Conservation (phyloP, 495 filamentous ascomycete genomes). For the Annulohypoxylon bovei region DNA sequence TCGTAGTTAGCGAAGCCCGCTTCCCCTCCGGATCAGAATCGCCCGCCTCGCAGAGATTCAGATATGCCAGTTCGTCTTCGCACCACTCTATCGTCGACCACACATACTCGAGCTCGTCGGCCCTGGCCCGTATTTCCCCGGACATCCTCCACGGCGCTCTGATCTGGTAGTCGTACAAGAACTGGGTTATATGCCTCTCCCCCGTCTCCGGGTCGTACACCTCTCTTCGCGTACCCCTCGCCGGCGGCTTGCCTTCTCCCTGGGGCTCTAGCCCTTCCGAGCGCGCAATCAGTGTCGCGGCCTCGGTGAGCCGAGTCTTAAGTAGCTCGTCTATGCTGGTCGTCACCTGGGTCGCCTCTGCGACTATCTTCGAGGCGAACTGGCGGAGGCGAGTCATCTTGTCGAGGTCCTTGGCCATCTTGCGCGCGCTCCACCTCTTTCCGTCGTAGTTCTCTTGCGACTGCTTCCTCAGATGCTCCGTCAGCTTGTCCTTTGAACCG, state of each 20-base stretch:
- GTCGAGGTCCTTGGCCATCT: neutral
- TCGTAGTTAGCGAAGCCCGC: neutral
- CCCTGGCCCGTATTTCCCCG: neutral
- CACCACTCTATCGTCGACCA: neutral
- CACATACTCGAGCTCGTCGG: slow-evolving; percentile 7
- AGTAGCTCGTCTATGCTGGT: neutral
- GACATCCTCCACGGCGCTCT: neutral
- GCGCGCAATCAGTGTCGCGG: neutral
- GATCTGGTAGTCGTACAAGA: neutral
- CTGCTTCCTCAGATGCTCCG: neutral
- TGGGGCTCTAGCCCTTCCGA: neutral
- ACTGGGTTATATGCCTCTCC: neutral
- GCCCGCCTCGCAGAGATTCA: slow-evolving; percentile 16
- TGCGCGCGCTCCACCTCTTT: neutral
- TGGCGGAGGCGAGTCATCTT: neutral
- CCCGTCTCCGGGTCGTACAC: neutral
- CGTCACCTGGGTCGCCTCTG: neutral
- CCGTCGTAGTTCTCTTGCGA: no score
- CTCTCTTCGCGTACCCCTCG: neutral
- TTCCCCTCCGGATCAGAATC: neutral
- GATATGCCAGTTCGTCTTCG: slow-evolving; percentile 1
- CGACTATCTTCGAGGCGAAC: neutral
- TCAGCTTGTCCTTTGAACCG: neutral
- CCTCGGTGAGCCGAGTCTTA: neutral
- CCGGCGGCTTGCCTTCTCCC: neutral